Base-by-base conservation (phyloP, 2,329 filamentous ascomycete genomes). In the Beauveria medogensis region DNA sequence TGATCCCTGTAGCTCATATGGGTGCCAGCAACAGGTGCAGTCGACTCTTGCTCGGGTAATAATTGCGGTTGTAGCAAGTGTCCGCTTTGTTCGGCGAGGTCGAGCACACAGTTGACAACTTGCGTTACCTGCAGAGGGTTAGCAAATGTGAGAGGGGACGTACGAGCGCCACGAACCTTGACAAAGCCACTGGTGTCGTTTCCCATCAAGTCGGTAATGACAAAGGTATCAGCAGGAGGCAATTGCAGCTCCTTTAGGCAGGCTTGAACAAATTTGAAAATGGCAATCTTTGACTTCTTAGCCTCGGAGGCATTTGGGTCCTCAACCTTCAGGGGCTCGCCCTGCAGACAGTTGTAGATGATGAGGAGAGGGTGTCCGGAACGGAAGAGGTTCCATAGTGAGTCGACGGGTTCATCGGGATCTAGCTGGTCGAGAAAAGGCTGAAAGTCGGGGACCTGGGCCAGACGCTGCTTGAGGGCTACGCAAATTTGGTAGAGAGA, bases 101-200 rank as follows among this genome's bases (percentile, higher is more conserved):
- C 93, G 57, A 99, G 85, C 18, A 97, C 92, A 65, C 87, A 84
- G 72, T 96, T 97, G 65, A 99, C 90, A 61, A 96, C 91, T 76
- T 91, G 90, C 26, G 90, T 92, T 61, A 96, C 92, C 75, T 77
- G n/a, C 41, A 37, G 41, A 37, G 16, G 18, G 51, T 54, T 60
- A 52, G 26, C 34, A 58, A 46, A 34, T 55, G 61, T 37, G 59
- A 26, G 59, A 20, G 48, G 16, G 48, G 26, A 48, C 41, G 20
- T 22, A 16, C 22, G 18, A 40, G 50, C 50, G 50, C 20, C 30
- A 60, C 58, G 41, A 71, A 91, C 90, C 83, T 97, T 97, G 67
- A 97, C 92, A 72, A 99, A 97, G 3, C 94, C 94, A 50, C 91
- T 97, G 1, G 94, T 99, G 74, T 97, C 95, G 68, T 92, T 91